A percentile compares a stretch with the other conserved stretches of the same genome.
Evolutionary conservation across 306 rosid genomes (phyloP).

Genomic region (Acacia acuminata): DNA sequence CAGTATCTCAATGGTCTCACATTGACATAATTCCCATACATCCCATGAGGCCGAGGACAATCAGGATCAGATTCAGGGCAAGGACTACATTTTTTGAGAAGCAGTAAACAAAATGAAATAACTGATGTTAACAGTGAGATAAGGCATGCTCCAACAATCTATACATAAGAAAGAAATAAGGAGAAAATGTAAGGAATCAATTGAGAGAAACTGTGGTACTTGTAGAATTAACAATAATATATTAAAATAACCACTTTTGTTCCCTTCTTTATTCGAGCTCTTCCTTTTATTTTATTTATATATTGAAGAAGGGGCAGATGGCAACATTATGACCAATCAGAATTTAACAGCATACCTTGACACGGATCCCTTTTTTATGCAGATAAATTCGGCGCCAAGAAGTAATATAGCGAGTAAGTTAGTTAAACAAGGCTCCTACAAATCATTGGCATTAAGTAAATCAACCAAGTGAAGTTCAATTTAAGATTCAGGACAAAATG

Average conservation of each 20-base stretch:
- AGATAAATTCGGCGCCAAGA: constrained; percentile 87
- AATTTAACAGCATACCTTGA: constrained; percentile 57
- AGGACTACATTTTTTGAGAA: constrained; percentile 84
- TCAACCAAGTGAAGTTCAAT: constrained; percentile 22
- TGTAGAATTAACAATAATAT: constrained; percentile 24
- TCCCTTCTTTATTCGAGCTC: neutral
- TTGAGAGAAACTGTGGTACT: constrained; percentile 25
- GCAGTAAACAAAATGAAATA: constrained; percentile 94
- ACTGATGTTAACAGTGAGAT: constrained; percentile 80
- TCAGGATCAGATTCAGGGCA: constrained; percentile 80
- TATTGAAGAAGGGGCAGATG: constrained; percentile 8
- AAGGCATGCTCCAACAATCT: constrained; percentile 93
- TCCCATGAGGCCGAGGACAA: constrained; percentile 92
- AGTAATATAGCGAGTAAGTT: constrained; percentile 76
- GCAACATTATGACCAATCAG: constrained; percentile 20
- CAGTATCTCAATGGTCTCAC: constrained; percentile 50
- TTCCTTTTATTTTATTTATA: neutral
- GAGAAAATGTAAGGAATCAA: constrained; percentile 2
- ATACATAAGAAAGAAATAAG: constrained; percentile 30
- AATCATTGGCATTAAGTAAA: constrained; percentile 24
- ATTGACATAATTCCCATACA: constrained; percentile 95
- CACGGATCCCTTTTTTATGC: constrained; percentile 91
- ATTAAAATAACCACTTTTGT: constrained; percentile 15
- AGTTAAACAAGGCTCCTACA: constrained; percentile 93
- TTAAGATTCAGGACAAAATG: constrained; percentile 5